Evolutionary conservation across 495 filamentous ascomycete genomes (phyloP), one percentile per base, ranked within the genome.

Genomic region (Talaromyces stipitatus): DNA sequence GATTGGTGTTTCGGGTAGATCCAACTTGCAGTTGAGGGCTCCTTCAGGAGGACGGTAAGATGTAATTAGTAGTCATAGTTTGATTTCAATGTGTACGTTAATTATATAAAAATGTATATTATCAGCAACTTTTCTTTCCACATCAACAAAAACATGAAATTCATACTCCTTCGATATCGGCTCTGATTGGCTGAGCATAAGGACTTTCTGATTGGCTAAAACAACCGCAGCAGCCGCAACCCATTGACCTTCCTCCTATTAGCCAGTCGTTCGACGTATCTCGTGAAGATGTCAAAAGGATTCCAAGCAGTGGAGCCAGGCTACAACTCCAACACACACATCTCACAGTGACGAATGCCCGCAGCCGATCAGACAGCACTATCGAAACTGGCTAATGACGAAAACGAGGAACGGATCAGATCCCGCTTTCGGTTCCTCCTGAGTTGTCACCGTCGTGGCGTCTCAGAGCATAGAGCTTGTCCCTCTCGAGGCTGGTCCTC

Each of bases 1-100:
- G 79, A 65, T 82, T 58, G 90, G 80, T 66, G 85, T 90, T 50
- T 76, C 79, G 4, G 78, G 83, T 12, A 79, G 92, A 62, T 83
- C 85, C 8, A 97, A 97, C 69, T 59, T 95, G 66, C 61, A 64
- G 18, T 58, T 70, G 22, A 51, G 56, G 56, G 26, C 24, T 18
- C 20, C 55, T 57, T 14, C 28, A 1, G 59, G 63, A 54, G 63
- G 66, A 24, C 61, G 63, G 22, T 69, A 62, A 59, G 29, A 9
- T 51, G 8, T 30, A 29, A 23, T 50, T 23, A 16, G 24, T 30
- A 18, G 14, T 18, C 16, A 18, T n/a, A 11, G 20, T 48, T 24
- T 24, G 45, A 2, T 48, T n/a, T 48, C 18, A n/a, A 23, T 9
- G 45, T 24, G 10, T 23, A n/a, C 20, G 14, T n/a, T 16, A 12